Percentiles rank a stretch among this genome's conserved stretches.
phyloP scores from a whole-genome alignment of 2,329 filamentous ascomycete species.

The Alternaria arborescens region DNA sequence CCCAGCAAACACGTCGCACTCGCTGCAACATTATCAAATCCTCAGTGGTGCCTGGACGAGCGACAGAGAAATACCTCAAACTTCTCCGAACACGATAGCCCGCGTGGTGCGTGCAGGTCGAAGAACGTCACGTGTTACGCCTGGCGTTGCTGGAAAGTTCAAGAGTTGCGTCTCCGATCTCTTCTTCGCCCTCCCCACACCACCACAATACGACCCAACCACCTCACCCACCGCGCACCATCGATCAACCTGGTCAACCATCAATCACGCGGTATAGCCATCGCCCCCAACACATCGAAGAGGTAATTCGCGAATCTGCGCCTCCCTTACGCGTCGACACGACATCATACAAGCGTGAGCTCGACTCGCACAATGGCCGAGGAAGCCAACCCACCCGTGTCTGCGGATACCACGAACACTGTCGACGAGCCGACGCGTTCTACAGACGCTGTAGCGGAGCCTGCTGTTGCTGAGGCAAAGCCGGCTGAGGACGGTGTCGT shows the following conservation, averaged over 20 bases:
- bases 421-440: constrained; percentile 44
- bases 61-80: constrained; percentile 30
- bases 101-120: constrained; percentile 21
- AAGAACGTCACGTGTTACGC: constrained; percentile 29
- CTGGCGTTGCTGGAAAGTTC: constrained; percentile 30
- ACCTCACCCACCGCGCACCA: constrained; percentile 49
- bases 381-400: constrained; percentile 39
- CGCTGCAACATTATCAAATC: constrained; percentile 34
- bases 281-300: constrained; percentile 35
- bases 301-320: constrained; percentile 42
- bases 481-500: constrained; percentile 40
- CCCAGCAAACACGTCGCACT: constrained; percentile 28
- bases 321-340: constrained; percentile 48
- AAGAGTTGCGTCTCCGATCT: constrained; percentile 31
- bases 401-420: constrained; percentile 38
- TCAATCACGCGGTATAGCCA: constrained; percentile 41
- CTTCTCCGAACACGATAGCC: constrained; percentile 25
- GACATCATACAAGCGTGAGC: constrained; percentile 45
- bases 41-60: constrained; percentile 17
- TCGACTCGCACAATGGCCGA: constrained; percentile 49
- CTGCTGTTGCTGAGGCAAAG: constrained; percentile 41
- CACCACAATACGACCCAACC: constrained; percentile 41
- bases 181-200: constrained; percentile 38
- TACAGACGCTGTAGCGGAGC: constrained; percentile 36
- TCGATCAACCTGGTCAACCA: constrained; percentile 42